Base-by-base conservation (phyloP, 768 basidiomycete species). In the Tulasnella sp. region DNA sequence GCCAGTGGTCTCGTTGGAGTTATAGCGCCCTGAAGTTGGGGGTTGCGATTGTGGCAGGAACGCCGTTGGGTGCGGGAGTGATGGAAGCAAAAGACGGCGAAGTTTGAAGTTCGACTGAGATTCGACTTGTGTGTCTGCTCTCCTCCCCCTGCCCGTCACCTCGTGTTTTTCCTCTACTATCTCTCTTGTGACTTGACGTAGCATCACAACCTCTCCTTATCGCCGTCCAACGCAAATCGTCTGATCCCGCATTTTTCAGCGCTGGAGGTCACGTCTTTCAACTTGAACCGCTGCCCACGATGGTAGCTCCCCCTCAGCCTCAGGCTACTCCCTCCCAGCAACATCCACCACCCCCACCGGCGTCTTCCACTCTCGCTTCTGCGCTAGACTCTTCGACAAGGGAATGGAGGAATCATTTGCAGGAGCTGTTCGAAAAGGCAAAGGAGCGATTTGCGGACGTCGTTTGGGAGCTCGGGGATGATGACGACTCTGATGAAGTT, bases 371-470 rank as follows among this genome's bases (percentile, higher is more conserved):
- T 42, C 72, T 78, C 52, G 70, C 78, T 11, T 37, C 74, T 19
- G 75, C 74, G 11, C 36, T 29, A 34, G 64, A 71, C 17, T 54
- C 70, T 15, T 93, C 93, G 1, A 93, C 92, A 0, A 80, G 84
- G 5, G 83, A 85, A 22, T 98, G 96, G 96, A 91, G 93, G 80
- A 82, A 82, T n/a, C 91, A 98, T 84, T 87, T 98, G 4, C 87
- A 89, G 76, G 80, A 86, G 7, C 87, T 98, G 52, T 96, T 94
- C 83, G 86, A 87, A 79, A 86, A 90, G 73, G 91, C 95, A n/a
- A 92, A 92, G 83, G 93, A 96, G 78, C 87, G 94, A 76, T 99
- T 96, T 81, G 92, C 93, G n/a, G 97, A 99, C 84, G 95, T 99
- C 71, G 90, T 94, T n/a, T 99, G 97, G 96, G 89, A 91, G 82